Evolutionary conservation across 768 basidiomycete genomes (phyloP).

Genomic region (Hygrophoropsis aurantiaca): DNA sequence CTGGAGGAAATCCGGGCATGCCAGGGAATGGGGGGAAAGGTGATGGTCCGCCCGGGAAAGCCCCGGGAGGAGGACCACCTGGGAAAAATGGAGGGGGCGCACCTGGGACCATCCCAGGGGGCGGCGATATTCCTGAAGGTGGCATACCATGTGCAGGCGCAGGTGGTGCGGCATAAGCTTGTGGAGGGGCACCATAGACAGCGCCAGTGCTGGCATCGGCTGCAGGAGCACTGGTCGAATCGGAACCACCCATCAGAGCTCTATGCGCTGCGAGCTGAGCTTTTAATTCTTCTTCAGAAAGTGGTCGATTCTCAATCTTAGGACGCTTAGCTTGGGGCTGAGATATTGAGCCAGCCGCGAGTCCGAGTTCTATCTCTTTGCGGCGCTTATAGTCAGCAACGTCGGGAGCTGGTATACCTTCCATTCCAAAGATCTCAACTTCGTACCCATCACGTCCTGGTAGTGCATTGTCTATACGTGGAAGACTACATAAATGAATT

Average conservation of each 20-base stretch:
- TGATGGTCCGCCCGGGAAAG: conserved; percentile 38
- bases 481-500: conserved; percentile 42
- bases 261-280: conserved; percentile 88
- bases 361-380: conserved; percentile 91
- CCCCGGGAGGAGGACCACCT: conserved; percentile 35
- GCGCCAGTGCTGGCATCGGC: conserved; percentile 47
- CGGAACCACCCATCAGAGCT: conserved; percentile 78
- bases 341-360: conserved; percentile 77
- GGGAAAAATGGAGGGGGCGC: conserved; percentile 41
- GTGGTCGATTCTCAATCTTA: conserved; percentile 71
- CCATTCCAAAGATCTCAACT: conserved; percentile 99
- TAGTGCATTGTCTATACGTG: conserved; percentile 94
- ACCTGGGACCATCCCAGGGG: conserved; percentile 42
- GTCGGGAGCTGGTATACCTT: conserved; percentile 93
- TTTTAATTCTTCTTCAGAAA: conserved; percentile 82
- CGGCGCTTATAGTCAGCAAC: conserved; percentile 94
- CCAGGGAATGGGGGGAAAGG: conserved; percentile 43
- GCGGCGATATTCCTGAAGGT: conserved; percentile 33
- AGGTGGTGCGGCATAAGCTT: conserved; percentile 57
- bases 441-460: conserved; percentile 97
- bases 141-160: conserved; percentile 26
- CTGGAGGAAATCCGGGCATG: conserved; percentile 55
- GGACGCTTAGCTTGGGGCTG: conserved; percentile 81
- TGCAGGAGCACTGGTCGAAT: conserved; percentile 35
- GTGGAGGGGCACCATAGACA: conserved; percentile 75